phyloP scores from a whole-genome alignment of 176 grass and related monocot genomes.

The Avena insularis region DNA sequence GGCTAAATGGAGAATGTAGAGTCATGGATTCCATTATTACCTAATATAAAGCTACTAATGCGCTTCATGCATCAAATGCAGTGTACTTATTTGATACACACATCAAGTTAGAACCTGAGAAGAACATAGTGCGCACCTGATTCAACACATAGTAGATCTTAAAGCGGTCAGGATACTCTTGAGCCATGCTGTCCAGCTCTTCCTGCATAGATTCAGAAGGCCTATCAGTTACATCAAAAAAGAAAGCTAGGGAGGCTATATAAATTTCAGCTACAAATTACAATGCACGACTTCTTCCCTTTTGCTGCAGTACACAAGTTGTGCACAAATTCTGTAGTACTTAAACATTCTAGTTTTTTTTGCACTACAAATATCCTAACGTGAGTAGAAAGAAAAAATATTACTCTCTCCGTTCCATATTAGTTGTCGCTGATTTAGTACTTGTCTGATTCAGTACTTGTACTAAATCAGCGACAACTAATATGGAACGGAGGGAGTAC shows the following conservation, averaged over 20 bases:
- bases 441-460: too few species aligned
- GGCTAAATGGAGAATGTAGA: not conserved
- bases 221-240: not conserved
- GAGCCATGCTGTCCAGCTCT: conserved; percentile 76
- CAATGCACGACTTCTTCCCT: not conserved
- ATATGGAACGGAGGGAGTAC: too few species aligned
- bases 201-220: conserved; percentile 65
- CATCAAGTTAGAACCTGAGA: not conserved
- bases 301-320: not conserved
- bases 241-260: not conserved
- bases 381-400: not conserved
- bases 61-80: not conserved
- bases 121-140: conserved; percentile 56
- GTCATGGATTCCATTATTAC: not conserved
- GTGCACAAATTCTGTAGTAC: not conserved
- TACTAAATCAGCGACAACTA: too few species aligned
- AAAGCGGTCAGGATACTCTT: conserved; percentile 68
- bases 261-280: not conserved
- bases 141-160: conserved; percentile 94
- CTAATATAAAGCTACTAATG: not conserved
- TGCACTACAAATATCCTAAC: conserved; percentile 7
- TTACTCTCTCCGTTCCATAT: not conserved
- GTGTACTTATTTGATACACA: not conserved
- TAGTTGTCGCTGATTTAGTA: too few species aligned
- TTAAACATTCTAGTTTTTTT: not conserved